Conservation (phyloP, 352 stramenopile species). For the Phytopythium cucurbitacearum region DNA sequence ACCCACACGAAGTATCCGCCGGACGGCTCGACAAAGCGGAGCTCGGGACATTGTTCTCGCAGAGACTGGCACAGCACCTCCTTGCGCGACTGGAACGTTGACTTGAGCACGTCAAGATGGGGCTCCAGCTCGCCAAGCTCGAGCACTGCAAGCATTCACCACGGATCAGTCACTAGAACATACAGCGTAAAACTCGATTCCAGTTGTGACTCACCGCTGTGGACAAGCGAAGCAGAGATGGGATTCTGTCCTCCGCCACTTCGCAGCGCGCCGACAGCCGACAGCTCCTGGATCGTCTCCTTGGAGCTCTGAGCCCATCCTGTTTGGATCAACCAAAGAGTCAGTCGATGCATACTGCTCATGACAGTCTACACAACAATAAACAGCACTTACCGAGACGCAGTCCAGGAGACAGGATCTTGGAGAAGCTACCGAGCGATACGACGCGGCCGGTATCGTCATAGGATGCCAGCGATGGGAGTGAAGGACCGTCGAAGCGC, state of each 20-base stretch:
- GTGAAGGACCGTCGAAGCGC: constrained; percentile 46
- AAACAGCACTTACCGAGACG: constrained; percentile 60
- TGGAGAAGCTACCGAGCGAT: constrained; percentile 93
- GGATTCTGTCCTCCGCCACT: constrained; percentile 89
- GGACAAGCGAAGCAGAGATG: constrained; percentile 81
- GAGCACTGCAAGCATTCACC: constrained; percentile 30
- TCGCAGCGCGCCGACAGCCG: constrained; percentile 76
- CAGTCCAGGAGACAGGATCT: constrained; percentile 91
- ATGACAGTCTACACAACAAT: not conserved
- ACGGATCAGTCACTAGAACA: constrained; percentile 2
- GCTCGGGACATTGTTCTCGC: constrained; percentile 29
- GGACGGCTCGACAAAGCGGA: constrained; percentile 51
- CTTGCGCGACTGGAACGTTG: constrained; percentile 40
- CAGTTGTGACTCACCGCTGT: constrained; percentile 35
- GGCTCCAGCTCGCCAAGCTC: constrained; percentile 43
- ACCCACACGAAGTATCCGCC: constrained; percentile 87
- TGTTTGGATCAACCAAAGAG: constrained; percentile 6
- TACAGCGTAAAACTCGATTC: constrained; percentile 12
- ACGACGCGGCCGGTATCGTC: constrained; percentile 64
- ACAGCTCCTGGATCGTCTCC: constrained; percentile 54
- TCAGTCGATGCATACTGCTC: not conserved
- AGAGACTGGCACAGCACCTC: constrained; percentile 41
- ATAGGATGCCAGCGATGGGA: constrained; percentile 61
- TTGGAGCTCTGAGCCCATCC: constrained; percentile 62
- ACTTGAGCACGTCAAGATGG: constrained; percentile 44